Percentiles rank a stretch among this genome's conserved stretches.
Evolutionary conservation across 2,329 filamentous ascomycete species (phyloP).

Genomic region (Teratosphaeria pseudoeucalypti): DNA sequence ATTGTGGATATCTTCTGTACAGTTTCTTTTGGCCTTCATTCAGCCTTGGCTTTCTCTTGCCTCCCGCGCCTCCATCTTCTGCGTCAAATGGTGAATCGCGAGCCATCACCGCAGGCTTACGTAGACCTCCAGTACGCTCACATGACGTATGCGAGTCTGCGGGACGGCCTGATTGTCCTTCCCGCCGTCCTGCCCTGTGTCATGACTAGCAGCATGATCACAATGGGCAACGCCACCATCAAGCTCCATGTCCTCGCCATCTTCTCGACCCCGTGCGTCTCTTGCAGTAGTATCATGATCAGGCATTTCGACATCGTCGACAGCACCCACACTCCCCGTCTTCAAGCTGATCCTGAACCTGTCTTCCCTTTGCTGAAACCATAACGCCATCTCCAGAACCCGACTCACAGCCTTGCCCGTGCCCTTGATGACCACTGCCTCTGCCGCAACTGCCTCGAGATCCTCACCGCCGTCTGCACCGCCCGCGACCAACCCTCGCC

Average conservation of each 20-base stretch:
- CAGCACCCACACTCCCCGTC: conserved; percentile 53
- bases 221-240: not conserved
- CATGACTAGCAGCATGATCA: not conserved
- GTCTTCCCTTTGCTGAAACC: conserved; percentile 49
- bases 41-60: no score
- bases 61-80: no score
- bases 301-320: conserved; percentile 52
- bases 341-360: conserved; percentile 50
- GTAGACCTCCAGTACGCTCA: conserved; percentile 25
- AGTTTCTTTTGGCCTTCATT: no score
- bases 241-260: not conserved
- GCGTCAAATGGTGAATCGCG: no score
- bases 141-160: conserved; percentile 30
- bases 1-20: no score
- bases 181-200: not conserved
- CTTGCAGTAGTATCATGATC: conserved; percentile 9
- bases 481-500: conserved; percentile 15
- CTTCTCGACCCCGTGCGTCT: conserved; percentile 5
- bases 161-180: conserved; percentile 14
- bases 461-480: conserved; percentile 18
- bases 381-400: conserved; percentile 51
- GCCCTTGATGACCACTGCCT: conserved; percentile 51
- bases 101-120: conserved; percentile 19
- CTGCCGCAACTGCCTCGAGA: conserved; percentile 27
- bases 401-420: conserved; percentile 58